Evolutionary conservation across 1,139 yeast genomes (phyloP).

Genomic region (Wickerhamomyces sp.): DNA sequence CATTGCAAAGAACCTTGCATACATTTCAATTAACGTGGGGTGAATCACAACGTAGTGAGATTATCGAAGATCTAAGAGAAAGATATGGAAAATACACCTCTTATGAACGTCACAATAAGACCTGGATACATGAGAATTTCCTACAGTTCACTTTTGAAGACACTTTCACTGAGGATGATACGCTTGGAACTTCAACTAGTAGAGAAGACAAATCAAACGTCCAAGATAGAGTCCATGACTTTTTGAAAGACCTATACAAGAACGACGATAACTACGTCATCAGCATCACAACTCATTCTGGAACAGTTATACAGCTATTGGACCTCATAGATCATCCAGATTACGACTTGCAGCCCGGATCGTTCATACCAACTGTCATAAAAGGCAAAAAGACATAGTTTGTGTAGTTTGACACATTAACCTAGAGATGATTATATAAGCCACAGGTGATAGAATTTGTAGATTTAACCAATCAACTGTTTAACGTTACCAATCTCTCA

Average conservation of each 20-base stretch:
- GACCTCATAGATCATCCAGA: conserved; percentile 50
- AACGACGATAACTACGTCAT: conserved; percentile 36
- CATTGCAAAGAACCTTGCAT: conserved; percentile 50
- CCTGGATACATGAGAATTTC: conserved; percentile 36
- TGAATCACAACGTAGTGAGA: conserved; percentile 14
- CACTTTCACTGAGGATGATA: conserved; percentile 46
- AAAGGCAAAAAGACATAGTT: conserved; percentile 34
- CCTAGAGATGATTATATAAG: background rate
- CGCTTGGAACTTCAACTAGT: conserved; percentile 34
- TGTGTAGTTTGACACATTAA: too few species aligned
- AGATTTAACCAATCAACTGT: too few species aligned
- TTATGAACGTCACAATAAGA: conserved; percentile 46
- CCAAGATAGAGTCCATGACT: conserved; percentile 42
- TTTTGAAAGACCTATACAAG: conserved; percentile 48
- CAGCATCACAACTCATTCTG: conserved; percentile 59
- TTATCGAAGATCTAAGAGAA: conserved; percentile 54
- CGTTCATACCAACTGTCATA: conserved; percentile 59
- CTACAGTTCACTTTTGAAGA: conserved; percentile 38
- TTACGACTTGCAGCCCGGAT: conserved; percentile 59
- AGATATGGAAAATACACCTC: conserved; percentile 59
- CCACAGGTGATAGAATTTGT: too few species aligned
- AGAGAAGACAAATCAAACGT: conserved; percentile 49
- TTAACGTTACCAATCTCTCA: too few species aligned
- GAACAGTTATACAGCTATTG: conserved; percentile 51
- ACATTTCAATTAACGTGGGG: conserved; percentile 43